Conservation (phyloP, 306 rosid species). For the Vigna hirtella region DNA sequence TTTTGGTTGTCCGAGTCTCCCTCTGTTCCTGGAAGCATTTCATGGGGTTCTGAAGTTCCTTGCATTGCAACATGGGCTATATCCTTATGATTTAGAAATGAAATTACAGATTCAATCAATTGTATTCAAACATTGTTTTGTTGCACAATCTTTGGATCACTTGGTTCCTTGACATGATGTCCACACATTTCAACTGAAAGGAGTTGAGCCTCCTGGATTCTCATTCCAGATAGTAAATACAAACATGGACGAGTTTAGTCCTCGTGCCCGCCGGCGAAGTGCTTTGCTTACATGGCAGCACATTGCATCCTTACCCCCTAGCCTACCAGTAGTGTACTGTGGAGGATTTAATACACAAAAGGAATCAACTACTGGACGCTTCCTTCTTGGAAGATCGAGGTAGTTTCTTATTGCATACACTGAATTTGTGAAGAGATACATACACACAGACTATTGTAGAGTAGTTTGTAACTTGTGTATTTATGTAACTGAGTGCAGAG, state of each 20-base stretch:
- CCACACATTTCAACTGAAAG: conserved; percentile 99
- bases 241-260: conserved; percentile 83
- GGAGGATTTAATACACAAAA: conserved; percentile 98
- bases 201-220: conserved; percentile 97
- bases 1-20: conserved; percentile 99
- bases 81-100: conserved; percentile 64
- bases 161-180: conserved; percentile 88
- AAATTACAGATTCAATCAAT: conserved; percentile 29
- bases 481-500: conserved; percentile 62
- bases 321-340: conserved; percentile 89
- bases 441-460: neutral
- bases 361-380: conserved; percentile 98
- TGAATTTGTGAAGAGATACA: conserved; percentile 14
- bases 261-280: conserved; percentile 95
- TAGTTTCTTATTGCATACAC: conserved; percentile 36
- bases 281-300: conserved; percentile 99
- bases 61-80: conserved; percentile 98
- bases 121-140: conserved; percentile 37
- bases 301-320: conserved; percentile 97
- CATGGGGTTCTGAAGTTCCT: conserved; percentile 94
- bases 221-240: conserved; percentile 96
- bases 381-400: conserved; percentile 98
- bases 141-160: conserved; percentile 36
- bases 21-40: conserved; percentile 96
- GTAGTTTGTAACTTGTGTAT: conserved; percentile 29